phyloP scores from a whole-genome alignment of 2,329 filamentous ascomycete species.

The Monosporascus sp. region DNA sequence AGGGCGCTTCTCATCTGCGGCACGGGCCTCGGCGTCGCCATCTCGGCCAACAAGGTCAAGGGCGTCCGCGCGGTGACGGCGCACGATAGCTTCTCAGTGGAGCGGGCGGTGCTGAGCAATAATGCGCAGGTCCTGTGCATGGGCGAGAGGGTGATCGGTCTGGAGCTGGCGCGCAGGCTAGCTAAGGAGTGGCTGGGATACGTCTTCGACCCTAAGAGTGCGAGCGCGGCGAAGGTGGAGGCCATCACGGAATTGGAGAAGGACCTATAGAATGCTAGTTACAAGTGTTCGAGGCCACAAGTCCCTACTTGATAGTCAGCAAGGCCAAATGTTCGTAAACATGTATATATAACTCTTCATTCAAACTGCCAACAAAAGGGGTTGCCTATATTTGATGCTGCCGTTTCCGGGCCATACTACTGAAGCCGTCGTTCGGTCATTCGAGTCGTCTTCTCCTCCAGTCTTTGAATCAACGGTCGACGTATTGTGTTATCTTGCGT shows the following conservation, averaged over 20 bases:
- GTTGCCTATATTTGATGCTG: background rate
- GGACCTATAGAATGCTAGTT: slow-evolving; percentile 3
- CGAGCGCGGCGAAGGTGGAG: slow-evolving; percentile 40
- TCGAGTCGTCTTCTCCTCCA: too few species aligned
- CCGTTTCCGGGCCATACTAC: too few species aligned
- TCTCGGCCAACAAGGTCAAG: slow-evolving; percentile 82
- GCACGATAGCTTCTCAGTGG: slow-evolving; percentile 80
- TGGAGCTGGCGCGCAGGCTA: slow-evolving; percentile 73
- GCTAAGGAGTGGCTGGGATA: slow-evolving; percentile 83
- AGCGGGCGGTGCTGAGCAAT: slow-evolving; percentile 75
- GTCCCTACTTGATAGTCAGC: too few species aligned
- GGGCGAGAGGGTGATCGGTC: slow-evolving; percentile 75
- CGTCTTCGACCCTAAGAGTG: slow-evolving; percentile 63
- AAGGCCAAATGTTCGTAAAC: too few species aligned
- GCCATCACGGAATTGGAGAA: slow-evolving; percentile 37
- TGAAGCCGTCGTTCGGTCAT: too few species aligned
- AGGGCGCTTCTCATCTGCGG: slow-evolving; percentile 80
- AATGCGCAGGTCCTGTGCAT: slow-evolving; percentile 84
- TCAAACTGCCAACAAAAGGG: background rate
- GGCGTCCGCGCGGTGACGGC: slow-evolving; percentile 84
- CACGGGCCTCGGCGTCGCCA: slow-evolving; percentile 81
- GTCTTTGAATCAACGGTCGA: too few species aligned
- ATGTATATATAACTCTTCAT: background rate
- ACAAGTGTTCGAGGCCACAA: background rate
- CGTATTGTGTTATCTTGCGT: too few species aligned